Evolutionary conservation across 495 filamentous ascomycete genomes (phyloP).

Genomic region (Podospora pseudocomata): DNA sequence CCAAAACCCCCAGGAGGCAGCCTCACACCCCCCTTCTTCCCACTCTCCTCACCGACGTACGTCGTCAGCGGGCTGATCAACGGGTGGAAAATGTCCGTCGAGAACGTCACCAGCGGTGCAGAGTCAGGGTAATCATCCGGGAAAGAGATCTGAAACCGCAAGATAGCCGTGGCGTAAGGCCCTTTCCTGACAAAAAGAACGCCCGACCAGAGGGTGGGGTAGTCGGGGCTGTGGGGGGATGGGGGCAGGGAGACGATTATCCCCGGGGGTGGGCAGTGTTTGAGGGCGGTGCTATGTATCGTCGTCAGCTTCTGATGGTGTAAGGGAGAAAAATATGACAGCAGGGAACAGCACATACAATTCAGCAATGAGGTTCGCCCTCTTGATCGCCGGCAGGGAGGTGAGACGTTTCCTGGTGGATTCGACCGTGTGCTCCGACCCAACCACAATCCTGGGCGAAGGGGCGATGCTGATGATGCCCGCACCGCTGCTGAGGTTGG

Average conservation of each 20-base stretch:
- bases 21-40: constrained; percentile 74
- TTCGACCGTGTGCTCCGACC: not conserved
- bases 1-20: constrained; percentile 85
- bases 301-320: no score
- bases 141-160: constrained; percentile 88
- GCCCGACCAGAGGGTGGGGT: constrained; percentile 80
- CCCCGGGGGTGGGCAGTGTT: constrained; percentile 74
- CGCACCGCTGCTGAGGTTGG: not conserved
- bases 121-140: constrained; percentile 72
- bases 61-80: constrained; percentile 86
- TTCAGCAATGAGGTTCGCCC: constrained; percentile 71
- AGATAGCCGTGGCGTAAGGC: constrained; percentile 83
- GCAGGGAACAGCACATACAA: constrained; percentile 50
- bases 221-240: constrained; percentile 48
- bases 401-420: constrained; percentile 21
- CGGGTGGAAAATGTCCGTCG: constrained; percentile 91
- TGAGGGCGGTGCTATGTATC: constrained; percentile 66
- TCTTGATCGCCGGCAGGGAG: constrained; percentile 31
- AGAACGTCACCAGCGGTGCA: constrained; percentile 81
- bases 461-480: not conserved
- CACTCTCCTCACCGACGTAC: constrained; percentile 74
- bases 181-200: constrained; percentile 87
- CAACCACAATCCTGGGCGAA: not conserved
- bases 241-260: constrained; percentile 76
- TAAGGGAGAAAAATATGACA: no score